phyloP scores from a whole-genome alignment of 139 green algal species.

The Chlamydomonas schloesseri region DNA sequence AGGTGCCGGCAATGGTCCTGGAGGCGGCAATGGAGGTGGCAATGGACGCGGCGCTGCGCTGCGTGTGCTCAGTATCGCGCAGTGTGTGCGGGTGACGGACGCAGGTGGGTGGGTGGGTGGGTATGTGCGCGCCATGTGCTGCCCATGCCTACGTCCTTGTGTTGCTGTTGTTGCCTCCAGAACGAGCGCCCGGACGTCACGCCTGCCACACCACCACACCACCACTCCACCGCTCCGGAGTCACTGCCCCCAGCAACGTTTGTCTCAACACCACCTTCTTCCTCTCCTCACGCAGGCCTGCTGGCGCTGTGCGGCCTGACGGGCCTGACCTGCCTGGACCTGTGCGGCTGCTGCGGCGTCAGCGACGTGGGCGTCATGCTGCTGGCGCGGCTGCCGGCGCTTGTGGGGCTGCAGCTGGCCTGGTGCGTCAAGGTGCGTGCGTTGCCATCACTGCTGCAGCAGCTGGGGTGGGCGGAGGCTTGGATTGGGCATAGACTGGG shows the following conservation, averaged over 20 bases:
- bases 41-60: not conserved
- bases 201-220: no score
- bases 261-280: not conserved
- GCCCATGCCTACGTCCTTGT: no score
- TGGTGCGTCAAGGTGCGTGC: constrained; percentile 64
- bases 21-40: no score
- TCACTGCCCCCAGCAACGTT: no score
- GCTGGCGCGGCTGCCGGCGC: constrained; percentile 45
- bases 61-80: constrained; percentile 52
- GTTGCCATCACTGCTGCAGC: no score
- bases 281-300: constrained; percentile 42
- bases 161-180: no score
- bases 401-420: constrained; percentile 58
- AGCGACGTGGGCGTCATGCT: constrained; percentile 55
- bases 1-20: not conserved
- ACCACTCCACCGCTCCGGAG: no score
- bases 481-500: no score
- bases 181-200: no score
- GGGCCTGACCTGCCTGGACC: constrained; percentile 50
- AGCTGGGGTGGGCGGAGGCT: no score
- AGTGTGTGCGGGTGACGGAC: constrained; percentile 69
- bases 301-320: constrained; percentile 46
- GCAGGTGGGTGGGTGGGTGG: constrained; percentile 41
- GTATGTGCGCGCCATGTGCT: no score
- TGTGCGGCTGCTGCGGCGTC: constrained; percentile 59